Percentiles rank a stretch among this genome's conserved stretches.
These are phyloP conservation scores for Kondoa malvinella DNA, from an alignment of 768 basidiomycete genomes.

Conservation along the genomic window DNA sequence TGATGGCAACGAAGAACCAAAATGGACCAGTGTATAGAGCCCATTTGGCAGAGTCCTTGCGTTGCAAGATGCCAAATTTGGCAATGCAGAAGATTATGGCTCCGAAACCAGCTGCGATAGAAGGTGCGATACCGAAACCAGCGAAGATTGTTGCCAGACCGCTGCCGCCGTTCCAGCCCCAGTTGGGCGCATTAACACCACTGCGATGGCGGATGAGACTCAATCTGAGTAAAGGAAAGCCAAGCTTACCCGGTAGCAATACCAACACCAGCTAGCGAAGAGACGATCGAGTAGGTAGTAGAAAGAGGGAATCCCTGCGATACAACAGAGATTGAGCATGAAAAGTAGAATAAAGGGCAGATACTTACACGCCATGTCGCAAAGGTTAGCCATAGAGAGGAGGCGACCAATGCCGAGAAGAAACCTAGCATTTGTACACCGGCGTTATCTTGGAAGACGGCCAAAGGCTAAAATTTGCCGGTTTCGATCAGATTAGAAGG, in stretches of 20 bases:
- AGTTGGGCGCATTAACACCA: conserved; percentile 32
- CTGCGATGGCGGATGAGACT: too few species aligned
- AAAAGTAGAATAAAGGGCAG: too few species aligned
- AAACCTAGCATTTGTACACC: conserved; percentile 36
- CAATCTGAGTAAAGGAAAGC: conserved; percentile 31
- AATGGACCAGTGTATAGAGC: conserved; percentile 29
- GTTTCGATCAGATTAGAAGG: background rate
- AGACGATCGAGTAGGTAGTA: conserved; percentile 36
- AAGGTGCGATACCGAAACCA: conserved; percentile 29
- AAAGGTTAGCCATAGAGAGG: conserved; percentile 23
- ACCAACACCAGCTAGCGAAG: conserved; percentile 36
- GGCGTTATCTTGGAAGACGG: conserved; percentile 32
- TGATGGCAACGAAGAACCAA: conserved; percentile 28
- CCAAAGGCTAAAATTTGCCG: too few species aligned
- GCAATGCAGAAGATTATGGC: conserved; percentile 30
- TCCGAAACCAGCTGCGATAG: conserved; percentile 30
- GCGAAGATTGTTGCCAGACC: conserved; percentile 34
- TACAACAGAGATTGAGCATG: conserved; percentile 34
- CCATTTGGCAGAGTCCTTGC: conserved; percentile 30
- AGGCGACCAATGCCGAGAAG: conserved; percentile 32
- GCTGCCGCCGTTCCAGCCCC: conserved; percentile 37
- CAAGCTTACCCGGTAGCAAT: conserved; percentile 19
- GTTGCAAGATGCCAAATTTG: conserved; percentile 32
- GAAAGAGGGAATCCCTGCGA: conserved; percentile 34
- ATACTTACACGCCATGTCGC: conserved; percentile 2